Evolutionary conservation across 2,329 filamentous ascomycete genomes (phyloP).

Genomic region (Exophiala lecanii-corni): DNA sequence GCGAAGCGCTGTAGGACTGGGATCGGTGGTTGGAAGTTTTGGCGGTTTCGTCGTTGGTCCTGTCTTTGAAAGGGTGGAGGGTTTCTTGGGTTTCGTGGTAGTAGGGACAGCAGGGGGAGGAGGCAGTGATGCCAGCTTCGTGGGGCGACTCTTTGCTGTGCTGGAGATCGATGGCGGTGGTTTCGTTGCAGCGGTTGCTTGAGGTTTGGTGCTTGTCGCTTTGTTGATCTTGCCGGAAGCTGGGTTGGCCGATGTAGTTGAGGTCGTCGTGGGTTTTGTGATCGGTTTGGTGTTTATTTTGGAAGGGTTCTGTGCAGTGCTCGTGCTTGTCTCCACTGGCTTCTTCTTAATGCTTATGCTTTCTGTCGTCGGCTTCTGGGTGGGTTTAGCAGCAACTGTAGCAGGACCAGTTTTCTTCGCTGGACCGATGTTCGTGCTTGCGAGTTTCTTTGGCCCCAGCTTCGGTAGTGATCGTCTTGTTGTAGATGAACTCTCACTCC

Average conservation of each 20-base stretch:
- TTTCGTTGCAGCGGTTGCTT: slow-evolving; percentile 4
- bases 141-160: not conserved
- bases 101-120: not conserved
- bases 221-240: not conserved
- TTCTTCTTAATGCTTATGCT: not conserved
- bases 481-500: slow-evolving; percentile 9
- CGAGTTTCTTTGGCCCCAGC: slow-evolving; percentile 1
- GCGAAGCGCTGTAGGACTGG: no score
- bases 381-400: not conserved
- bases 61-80: not conserved
- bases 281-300: not conserved
- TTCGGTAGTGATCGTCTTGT: slow-evolving; percentile 5
- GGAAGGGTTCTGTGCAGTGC: no score
- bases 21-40: no score
- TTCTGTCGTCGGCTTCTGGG: not conserved
- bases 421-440: slow-evolving; percentile 2
- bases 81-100: not conserved
- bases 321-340: not conserved
- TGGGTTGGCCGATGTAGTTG: not conserved
- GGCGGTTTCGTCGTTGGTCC: not conserved
- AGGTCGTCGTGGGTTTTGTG: not conserved
- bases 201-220: not conserved
- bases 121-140: not conserved
- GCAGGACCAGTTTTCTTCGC: not conserved
- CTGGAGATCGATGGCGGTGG: not conserved